Conservation (phyloP, 306 rosid species). For the Corylus americana region DNA sequence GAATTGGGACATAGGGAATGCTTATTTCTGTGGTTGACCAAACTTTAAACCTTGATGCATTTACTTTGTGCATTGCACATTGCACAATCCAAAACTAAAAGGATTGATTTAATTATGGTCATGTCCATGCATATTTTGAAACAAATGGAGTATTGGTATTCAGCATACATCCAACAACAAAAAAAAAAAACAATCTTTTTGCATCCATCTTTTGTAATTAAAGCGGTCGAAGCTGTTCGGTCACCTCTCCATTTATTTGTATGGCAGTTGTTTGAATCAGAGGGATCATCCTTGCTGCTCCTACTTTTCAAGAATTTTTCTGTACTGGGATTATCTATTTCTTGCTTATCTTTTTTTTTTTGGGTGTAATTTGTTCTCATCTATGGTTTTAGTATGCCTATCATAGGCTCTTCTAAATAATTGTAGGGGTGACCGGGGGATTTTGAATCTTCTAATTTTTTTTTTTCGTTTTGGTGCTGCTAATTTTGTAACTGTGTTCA, state of each 20-base stretch:
- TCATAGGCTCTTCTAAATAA: not conserved
- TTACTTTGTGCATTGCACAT: not conserved
- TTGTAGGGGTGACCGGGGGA: not conserved
- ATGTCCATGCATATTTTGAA: not conserved
- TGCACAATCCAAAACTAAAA: not conserved
- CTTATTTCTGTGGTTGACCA: not conserved
- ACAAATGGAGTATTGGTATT: not conserved
- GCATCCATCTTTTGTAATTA: not conserved
- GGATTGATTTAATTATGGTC: not conserved
- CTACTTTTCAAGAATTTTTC: not conserved
- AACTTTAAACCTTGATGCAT: not conserved
- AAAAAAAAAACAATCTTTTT: not conserved
- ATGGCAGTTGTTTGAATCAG: no score
- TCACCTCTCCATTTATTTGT: no score
- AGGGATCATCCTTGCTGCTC: not conserved
- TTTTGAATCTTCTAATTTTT: slow-evolving; percentile 2
- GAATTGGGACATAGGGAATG: not conserved
- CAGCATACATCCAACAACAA: not conserved
- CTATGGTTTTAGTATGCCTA: not conserved
- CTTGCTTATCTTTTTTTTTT: not conserved
- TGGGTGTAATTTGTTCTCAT: not conserved
- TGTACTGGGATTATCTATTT: not conserved
- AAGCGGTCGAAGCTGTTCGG: not conserved
- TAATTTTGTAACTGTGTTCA: slow-evolving; percentile 30
- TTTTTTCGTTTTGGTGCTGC: slow-evolving; percentile 20